These are phyloP conservation scores for Sporothrix pallida DNA, from an alignment of 2,329 filamentous ascomycete species.

Conservation along the genomic window DNA sequence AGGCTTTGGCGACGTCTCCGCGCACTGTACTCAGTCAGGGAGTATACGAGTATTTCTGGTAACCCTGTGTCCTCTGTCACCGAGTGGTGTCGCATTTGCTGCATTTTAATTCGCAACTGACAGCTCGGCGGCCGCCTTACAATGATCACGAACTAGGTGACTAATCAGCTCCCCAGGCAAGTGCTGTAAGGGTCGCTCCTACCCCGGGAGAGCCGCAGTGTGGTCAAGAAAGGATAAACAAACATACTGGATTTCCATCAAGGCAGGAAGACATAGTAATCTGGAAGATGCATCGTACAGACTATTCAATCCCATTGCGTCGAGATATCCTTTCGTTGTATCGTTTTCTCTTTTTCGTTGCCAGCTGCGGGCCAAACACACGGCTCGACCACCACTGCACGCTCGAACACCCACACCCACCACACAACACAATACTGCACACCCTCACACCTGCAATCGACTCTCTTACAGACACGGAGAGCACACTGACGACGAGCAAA, in stretches of 20 bases:
- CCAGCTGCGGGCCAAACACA: not conserved
- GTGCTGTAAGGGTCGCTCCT: too few relatives aligned
- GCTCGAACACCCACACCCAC: not conserved
- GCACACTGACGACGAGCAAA: slow-evolving; percentile 18
- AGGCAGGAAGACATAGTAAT: too few relatives aligned
- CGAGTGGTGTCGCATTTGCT: too few relatives aligned
- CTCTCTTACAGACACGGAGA: not conserved
- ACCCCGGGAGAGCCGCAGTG: too few relatives aligned
- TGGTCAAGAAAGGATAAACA: too few relatives aligned
- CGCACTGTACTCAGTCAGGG: not conserved
- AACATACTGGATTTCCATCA: too few relatives aligned
- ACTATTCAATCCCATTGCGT: too few relatives aligned
- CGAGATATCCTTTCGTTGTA: too few relatives aligned
- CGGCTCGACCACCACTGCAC: not conserved
- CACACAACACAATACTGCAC: not conserved
- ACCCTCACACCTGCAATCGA: not conserved
- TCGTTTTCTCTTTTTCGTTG: too few relatives aligned
- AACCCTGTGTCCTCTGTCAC: not conserved
- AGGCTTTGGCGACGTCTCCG: not conserved
- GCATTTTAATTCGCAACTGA: not conserved
- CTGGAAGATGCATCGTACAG: too few relatives aligned
- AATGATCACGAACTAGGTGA: not conserved
- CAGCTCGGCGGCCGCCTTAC: not conserved
- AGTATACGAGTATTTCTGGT: not conserved
- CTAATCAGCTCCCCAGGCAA: too few relatives aligned